A percentile compares a stretch with the other conserved stretches of the same genome.
These are phyloP conservation scores for Coniochaeta sp. DNA, from an alignment of 2,329 filamentous ascomycete species.

Conservation along the genomic window DNA sequence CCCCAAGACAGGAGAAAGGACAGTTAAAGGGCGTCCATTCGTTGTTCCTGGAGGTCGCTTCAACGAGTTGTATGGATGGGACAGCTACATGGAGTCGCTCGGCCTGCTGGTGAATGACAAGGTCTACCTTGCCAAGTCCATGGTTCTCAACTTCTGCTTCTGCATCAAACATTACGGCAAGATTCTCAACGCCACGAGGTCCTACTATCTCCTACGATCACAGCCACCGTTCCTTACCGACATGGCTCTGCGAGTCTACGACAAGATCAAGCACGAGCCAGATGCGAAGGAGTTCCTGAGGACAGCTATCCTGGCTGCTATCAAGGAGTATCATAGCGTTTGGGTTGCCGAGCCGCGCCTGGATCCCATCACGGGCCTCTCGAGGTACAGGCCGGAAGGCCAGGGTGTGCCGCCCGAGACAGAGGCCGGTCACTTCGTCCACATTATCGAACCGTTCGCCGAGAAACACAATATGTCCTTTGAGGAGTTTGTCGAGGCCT, in stretches of 20 bases:
- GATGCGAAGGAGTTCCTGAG: conserved; percentile 76
- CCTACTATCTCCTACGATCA: conserved; percentile 90
- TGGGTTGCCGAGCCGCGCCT: conserved; percentile 76
- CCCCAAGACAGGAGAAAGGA: conserved; percentile 59
- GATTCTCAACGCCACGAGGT: conserved; percentile 92
- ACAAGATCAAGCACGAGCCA: conserved; percentile 82
- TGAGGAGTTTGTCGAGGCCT: conserved; percentile 77
- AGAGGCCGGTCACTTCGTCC: conserved; percentile 78
- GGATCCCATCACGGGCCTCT: conserved; percentile 71
- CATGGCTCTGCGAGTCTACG: conserved; percentile 90
- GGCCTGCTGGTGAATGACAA: conserved; percentile 82
- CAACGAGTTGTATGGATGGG: conserved; percentile 98
- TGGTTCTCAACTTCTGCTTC: conserved; percentile 97
- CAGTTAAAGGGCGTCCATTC: conserved; percentile 77
- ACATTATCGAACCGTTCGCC: conserved; percentile 74
- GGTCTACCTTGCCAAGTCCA: conserved; percentile 80
- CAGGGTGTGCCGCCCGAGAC: conserved; percentile 86
- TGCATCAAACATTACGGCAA: conserved; percentile 98
- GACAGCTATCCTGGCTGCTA: conserved; percentile 76
- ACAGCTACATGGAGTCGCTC: conserved; percentile 96
- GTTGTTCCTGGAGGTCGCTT: conserved; percentile 97
- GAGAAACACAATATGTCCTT: conserved; percentile 79
- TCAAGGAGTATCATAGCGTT: conserved; percentile 92
- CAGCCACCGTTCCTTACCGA: conserved; percentile 97
- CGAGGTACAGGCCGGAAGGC: conserved; percentile 77